phyloP scores from a whole-genome alignment of 2,329 filamentous ascomycete genomes.

The Pseudogymnoascus sp. region DNA sequence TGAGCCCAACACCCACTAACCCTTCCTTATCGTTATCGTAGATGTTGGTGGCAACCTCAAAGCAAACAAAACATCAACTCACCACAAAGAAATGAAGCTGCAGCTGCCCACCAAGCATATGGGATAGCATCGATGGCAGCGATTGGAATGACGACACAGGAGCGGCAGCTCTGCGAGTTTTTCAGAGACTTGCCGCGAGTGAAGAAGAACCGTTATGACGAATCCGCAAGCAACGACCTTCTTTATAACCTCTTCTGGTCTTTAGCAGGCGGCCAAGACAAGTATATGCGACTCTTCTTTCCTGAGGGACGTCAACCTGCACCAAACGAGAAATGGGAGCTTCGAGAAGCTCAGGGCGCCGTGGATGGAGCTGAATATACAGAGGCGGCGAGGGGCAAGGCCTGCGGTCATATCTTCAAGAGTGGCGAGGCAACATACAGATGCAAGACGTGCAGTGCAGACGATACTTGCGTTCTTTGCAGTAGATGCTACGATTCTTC shows the following conservation, averaged over 20 bases:
- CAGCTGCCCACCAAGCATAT: background rate
- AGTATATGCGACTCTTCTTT: conserved; percentile 74
- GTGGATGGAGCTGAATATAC: conserved; percentile 92
- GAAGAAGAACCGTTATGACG: conserved; percentile 67
- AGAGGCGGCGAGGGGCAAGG: conserved; percentile 79
- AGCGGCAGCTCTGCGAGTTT: conserved; percentile 75
- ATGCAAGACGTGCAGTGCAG: conserved; percentile 87
- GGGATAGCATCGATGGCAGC: conserved; percentile 13
- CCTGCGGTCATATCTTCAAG: conserved; percentile 96
- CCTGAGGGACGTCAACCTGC: conserved; percentile 57
- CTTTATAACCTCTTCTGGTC: conserved; percentile 78
- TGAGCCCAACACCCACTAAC: background rate
- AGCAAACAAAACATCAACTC: background rate
- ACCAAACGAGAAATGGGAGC: conserved; percentile 55
- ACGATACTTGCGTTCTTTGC: conserved; percentile 93
- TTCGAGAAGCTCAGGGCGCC: conserved; percentile 84
- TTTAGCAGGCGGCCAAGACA: conserved; percentile 64
- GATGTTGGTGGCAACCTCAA: background rate
- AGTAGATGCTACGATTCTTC: conserved; percentile 91
- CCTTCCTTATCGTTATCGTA: conserved; percentile 3
- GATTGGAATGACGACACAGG: conserved; percentile 54
- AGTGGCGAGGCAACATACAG: conserved; percentile 86
- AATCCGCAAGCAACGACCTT: conserved; percentile 62
- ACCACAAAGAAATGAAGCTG: conserved; percentile 1
- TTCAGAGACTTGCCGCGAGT: conserved; percentile 68